Percentiles rank a stretch among this genome's conserved stretches.
Evolutionary conservation across 306 rosid genomes (phyloP).

Genomic region (Castanea crenata): DNA sequence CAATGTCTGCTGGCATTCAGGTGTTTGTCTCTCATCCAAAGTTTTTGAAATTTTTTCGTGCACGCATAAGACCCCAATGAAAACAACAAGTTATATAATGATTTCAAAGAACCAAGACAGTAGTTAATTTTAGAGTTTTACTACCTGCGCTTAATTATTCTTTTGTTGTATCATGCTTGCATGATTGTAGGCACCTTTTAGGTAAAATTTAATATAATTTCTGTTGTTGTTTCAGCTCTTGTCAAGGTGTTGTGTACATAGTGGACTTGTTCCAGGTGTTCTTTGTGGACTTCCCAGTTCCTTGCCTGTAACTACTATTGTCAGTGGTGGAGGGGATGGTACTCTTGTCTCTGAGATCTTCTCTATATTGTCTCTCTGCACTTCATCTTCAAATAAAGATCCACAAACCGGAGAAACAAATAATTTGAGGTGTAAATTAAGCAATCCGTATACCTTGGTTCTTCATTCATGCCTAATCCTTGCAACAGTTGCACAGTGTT

Average conservation of each 20-base stretch:
- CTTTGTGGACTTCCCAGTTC: constrained; percentile 89
- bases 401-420: constrained; percentile 50
- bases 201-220: not conserved
- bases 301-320: constrained; percentile 85
- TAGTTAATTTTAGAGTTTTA: not conserved
- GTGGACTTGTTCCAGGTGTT: constrained; percentile 66
- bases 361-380: constrained; percentile 60
- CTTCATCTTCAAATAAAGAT: constrained; percentile 60
- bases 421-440: constrained; percentile 55
- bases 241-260: constrained; percentile 73
- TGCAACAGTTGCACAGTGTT: constrained; percentile 73
- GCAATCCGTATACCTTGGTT: constrained; percentile 56
- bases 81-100: not conserved
- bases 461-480: constrained; percentile 72
- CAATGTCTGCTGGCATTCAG: constrained; percentile 77
- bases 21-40: constrained; percentile 35
- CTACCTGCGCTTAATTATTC: not conserved
- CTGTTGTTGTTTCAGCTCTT: constrained; percentile 59
- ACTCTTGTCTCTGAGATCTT: constrained; percentile 83
- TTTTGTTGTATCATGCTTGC: constrained; percentile 11
- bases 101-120: not conserved
- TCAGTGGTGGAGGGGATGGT: constrained; percentile 94
- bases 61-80: not conserved
- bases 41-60: not conserved
- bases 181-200: not conserved